Conservation (phyloP, 2,329 filamentous ascomycete species). For the Aspergillus fumigatus region DNA sequence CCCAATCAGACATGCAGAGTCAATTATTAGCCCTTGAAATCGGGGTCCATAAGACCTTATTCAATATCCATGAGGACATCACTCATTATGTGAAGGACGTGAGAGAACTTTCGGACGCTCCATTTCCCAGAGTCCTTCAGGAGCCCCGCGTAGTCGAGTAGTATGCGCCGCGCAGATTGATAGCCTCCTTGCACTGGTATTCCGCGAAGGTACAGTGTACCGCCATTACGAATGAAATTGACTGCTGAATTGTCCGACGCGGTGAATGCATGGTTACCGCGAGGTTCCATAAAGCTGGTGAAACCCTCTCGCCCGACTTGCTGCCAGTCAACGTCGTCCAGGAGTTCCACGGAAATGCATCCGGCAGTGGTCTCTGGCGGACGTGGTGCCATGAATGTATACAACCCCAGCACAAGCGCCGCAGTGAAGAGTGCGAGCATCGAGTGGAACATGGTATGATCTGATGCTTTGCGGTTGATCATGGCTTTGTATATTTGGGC, state of each 20-base stretch:
- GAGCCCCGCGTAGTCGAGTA: conserved; percentile 50
- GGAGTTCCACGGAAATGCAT: conserved; percentile 38
- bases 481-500: conserved; percentile 51
- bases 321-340: conserved; percentile 49
- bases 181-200: conserved; percentile 48
- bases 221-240: conserved; percentile 47
- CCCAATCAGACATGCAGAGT: background rate
- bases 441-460: conserved; percentile 49
- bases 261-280: conserved; percentile 22
- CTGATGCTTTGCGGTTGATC: conserved; percentile 49
- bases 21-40: background rate
- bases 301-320: conserved; percentile 45
- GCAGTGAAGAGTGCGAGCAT: conserved; percentile 49
- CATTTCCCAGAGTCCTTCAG: conserved; percentile 51
- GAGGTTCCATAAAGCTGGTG: conserved; percentile 35
- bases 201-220: conserved; percentile 45
- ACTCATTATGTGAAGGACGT: conserved; percentile 53
- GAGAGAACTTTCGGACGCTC: conserved; percentile 48
- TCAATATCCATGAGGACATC: conserved; percentile 41
- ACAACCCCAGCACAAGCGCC: conserved; percentile 49
- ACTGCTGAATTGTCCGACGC: conserved; percentile 30
- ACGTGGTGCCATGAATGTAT: conserved; percentile 46
- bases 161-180: conserved; percentile 47
- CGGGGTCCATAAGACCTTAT: conserved; percentile 9
- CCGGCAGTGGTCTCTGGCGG: conserved; percentile 21